Evolutionary conservation across 1,139 yeast species (phyloP).

Genomic region (Yamadazyma epiphylla): DNA sequence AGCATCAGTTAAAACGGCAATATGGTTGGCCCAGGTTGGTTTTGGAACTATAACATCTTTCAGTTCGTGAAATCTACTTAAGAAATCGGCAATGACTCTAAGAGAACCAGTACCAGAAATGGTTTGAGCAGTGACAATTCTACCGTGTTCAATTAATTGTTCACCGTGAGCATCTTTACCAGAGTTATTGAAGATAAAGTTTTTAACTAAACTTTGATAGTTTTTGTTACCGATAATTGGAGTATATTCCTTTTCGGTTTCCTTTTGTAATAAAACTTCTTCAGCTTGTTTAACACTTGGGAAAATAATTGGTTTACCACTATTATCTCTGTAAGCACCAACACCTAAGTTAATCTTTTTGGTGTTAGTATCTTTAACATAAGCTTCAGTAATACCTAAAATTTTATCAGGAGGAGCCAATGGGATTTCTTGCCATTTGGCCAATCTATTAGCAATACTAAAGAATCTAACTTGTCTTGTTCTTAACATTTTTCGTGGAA

Average conservation of each 20-base stretch:
- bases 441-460: slow-evolving; percentile 10
- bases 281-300: slow-evolving; percentile 49
- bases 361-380: slow-evolving; percentile 35
- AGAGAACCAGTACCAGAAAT: slow-evolving; percentile 60
- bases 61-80: slow-evolving; percentile 42
- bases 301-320: slow-evolving; percentile 46
- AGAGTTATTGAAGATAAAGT: slow-evolving; percentile 49
- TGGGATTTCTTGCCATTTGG: slow-evolving; percentile 43
- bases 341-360: slow-evolving; percentile 48
- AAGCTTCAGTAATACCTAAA: slow-evolving; percentile 61
- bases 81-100: slow-evolving; percentile 53
- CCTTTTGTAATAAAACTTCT: slow-evolving; percentile 32
- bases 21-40: slow-evolving; percentile 79
- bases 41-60: slow-evolving; percentile 54
- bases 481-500: too few relatives aligned
- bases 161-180: slow-evolving; percentile 46
- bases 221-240: slow-evolving; percentile 50
- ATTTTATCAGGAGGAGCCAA: slow-evolving; percentile 75
- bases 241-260: slow-evolving; percentile 55
- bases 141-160: slow-evolving; percentile 41
- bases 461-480: slow-evolving; percentile 10
- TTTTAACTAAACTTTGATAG: slow-evolving; percentile 46
- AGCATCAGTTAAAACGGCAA: slow-evolving; percentile 51
- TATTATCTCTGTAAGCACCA: slow-evolving; percentile 48
- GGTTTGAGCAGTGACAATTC: slow-evolving; percentile 56